Evolutionary conservation across 805 yeast species (phyloP), one percentile per base, ranked within the genome.

Genomic region (Sugiyamaella qingdaonensis): DNA sequence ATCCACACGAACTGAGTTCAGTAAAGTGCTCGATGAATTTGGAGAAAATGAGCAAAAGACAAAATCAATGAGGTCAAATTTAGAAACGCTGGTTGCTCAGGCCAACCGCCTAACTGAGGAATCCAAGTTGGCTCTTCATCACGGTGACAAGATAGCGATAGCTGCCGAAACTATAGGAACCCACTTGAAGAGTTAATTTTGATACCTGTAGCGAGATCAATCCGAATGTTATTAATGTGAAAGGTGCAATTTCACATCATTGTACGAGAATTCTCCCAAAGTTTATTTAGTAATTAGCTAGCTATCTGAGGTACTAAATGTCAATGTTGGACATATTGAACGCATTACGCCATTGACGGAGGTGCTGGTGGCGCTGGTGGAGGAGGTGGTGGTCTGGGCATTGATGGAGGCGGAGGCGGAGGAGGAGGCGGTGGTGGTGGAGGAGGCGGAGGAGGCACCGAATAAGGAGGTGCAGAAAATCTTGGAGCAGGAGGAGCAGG

Each of bases 351-450:
- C 37, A n/a, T 52, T n/a, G 56, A 54, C 10, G 60, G 60, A 3
- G 57, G 56, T 11, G 43, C 46, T 7, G 45, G 57, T 24, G 60
- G 60, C 2, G 44, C 13, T 13, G 54, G 46, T 10, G 54, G 51
- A 48, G 59, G 51, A 13, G 61, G 60, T 60, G 42, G 55, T 42
- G 53, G 57, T 24, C 48, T 48, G 13, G 54, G 43, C 18, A 46
- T 44, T 53, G 21, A 21, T 16, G 57, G 31, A 7, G 31, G 35
- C 21, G 36, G 29, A 9, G 60, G 35, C 9, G 52, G 57, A 33
- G 54, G 44, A 18, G 58, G 53, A 3, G 56, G 54, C 10, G 31
- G 41, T 16, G 35, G 24, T 5, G 48, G 32, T 34, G 52, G 19
- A 24, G 53, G 16, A 29, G 48, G 51, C 10, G 54, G 39, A 19